Evolutionary conservation across 2,329 filamentous ascomycete genomes (phyloP), one percentile per base, ranked within the genome.

Genomic region (Fusarium napiforme): DNA sequence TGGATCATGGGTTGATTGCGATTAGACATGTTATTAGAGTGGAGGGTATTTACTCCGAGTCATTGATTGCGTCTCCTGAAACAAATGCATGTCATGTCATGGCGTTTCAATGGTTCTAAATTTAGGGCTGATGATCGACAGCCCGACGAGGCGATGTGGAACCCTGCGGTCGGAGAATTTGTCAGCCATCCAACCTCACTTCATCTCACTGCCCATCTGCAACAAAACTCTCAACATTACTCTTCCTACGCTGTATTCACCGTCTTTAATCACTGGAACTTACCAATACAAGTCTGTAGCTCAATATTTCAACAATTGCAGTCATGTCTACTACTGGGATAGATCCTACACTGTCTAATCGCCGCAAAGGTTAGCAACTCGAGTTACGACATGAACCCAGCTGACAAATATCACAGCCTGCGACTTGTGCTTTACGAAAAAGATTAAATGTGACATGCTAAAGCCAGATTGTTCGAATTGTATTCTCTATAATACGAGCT

Each of bases 381-480:
- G 5, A 42, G 5, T 21, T 9, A 9, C 0, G 9, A 18, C 15
- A 28, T 1, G 1, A 1, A 9, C n/a, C 32, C 7, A 49, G 28
- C 58, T 64, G 57, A 68, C 36, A n/a, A 30, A 7, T 10, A 11
- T 21, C 6, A 23, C 11, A 83, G 83, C 82, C 1, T 85, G 83
- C 64, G 84, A 85, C 69, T 77, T 85, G 43, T 86, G 84, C 76
- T 85, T 83, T 56, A 81, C 75, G 18, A 85, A 85, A 75, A 85
- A 86, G 79, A 84, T 86, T 52, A 85, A 84, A 71, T 86, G 84
- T 55, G 84, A 86, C 71, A 83, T 83, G 80, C 55, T 83, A 10
- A 84, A 83, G 67, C 84, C 84, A 1, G 73, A 79, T 14, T 86
- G 84, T 65, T 85, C 83, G 3, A 85, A 85, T 47, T 86, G 84